A percentile compares a stretch with the other conserved stretches of the same genome.
These are phyloP conservation scores for Candida verbasci DNA, from an alignment of 805 yeast genomes.

Conservation along the genomic window DNA sequence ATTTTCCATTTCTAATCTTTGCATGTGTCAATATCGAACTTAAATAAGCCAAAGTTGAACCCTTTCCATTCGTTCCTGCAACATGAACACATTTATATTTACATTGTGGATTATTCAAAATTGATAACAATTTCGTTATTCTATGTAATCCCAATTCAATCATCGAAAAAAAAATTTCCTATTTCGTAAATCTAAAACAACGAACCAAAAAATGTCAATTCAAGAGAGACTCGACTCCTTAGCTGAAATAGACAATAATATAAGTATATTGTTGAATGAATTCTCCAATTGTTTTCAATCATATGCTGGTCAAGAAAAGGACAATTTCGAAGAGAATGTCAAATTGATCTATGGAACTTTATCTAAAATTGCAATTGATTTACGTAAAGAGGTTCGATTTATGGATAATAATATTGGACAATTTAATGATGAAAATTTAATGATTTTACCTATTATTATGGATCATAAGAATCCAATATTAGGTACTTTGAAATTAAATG, in stretches of 20 bases:
- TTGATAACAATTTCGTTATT: conserved; percentile 25
- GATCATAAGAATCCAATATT: conserved; percentile 69
- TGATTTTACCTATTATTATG: conserved; percentile 63
- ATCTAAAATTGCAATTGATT: conserved; percentile 52
- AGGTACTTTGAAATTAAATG: conserved; percentile 53
- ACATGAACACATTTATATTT: conserved; percentile 72
- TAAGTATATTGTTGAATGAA: conserved; percentile 48
- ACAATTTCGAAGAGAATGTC: conserved; percentile 41
- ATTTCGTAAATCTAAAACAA: too few relatives aligned
- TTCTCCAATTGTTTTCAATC: conserved; percentile 45
- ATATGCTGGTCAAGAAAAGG: conserved; percentile 25
- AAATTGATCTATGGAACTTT: conserved; percentile 49
- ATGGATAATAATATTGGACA: conserved; percentile 58
- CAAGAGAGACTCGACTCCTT: conserved; percentile 50
- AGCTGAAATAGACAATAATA: conserved; percentile 46
- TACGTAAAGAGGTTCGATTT: conserved; percentile 63
- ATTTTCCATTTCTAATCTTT: conserved; percentile 60
- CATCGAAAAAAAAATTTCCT: conserved; percentile 1
- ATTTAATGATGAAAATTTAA: conserved; percentile 39
- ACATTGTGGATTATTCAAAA: conserved; percentile 67
- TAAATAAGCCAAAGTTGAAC: conserved; percentile 83
- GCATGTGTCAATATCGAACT: conserved; percentile 55
- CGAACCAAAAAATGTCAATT: too few relatives aligned
- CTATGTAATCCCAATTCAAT: conserved; percentile 38
- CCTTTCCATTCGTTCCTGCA: conserved; percentile 97